phyloP scores from a whole-genome alignment of 169 alveolate species.

The Plasmodium reichenowi region DNA sequence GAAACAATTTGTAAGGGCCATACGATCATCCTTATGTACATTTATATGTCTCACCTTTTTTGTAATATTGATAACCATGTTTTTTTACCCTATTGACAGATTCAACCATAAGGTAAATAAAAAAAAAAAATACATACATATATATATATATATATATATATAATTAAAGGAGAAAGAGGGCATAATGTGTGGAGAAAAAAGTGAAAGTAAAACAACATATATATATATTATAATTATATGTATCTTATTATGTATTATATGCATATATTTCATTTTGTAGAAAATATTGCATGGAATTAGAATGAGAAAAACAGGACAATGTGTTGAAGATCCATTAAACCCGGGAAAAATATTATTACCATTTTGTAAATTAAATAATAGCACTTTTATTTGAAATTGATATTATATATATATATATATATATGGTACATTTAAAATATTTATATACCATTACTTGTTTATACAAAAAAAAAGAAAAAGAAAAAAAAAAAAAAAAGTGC shows the following conservation, averaged over 20 bases:
- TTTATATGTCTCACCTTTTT: conserved; percentile 5
- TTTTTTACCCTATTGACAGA: conserved; percentile 3
- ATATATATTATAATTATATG: too few species aligned
- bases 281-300: background rate
- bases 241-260: background rate
- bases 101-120: background rate
- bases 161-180: background rate
- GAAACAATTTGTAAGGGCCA: background rate
- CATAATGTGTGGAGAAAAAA: background rate
- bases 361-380: background rate
- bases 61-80: background rate
- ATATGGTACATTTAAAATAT: too few species aligned
- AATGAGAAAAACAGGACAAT: background rate
- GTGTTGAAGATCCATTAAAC: conserved; percentile 7
- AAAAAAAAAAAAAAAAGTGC: too few species aligned
- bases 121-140: too few species aligned
- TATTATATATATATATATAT: too few species aligned
- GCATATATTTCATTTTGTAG: background rate
- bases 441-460: too few species aligned
- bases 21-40: background rate
- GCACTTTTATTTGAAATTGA: background rate
- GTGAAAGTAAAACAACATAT: too few species aligned
- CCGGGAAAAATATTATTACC: conserved; percentile 13
- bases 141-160: background rate
- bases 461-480: too few species aligned